A percentile compares a stretch with the other conserved stretches of the same genome.
Conservation (phyloP, 2,329 filamentous ascomycete genomes). For the Microsporum canis region DNA sequence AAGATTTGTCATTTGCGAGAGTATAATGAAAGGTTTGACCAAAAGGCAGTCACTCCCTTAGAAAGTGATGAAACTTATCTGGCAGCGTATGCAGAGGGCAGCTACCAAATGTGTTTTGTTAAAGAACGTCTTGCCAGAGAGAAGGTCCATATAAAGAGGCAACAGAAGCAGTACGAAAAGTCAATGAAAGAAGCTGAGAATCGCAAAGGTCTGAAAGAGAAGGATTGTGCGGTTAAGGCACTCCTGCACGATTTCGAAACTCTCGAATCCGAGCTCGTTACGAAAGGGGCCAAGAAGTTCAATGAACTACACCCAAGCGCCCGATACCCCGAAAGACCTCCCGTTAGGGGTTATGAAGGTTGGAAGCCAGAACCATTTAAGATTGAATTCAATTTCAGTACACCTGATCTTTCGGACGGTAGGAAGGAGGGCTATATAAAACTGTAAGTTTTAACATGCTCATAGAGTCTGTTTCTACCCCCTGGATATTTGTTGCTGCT, state of each 20-base stretch:
- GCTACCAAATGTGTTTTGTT: neutral
- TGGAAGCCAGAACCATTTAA: neutral
- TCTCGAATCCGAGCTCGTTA: conserved; percentile 43
- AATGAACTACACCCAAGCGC: conserved; percentile 42
- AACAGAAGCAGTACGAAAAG: neutral
- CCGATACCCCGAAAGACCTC: neutral
- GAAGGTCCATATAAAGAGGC: neutral
- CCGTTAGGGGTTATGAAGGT: too few species aligned
- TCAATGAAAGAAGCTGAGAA: neutral
- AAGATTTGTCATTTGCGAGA: neutral
- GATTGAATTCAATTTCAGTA: conserved; percentile 1
- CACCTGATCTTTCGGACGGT: neutral
- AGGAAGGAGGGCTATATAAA: conserved; percentile 2
- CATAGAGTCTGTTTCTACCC: neutral
- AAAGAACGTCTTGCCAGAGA: neutral
- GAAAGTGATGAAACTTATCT: conserved; percentile 8
- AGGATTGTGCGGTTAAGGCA: neutral
- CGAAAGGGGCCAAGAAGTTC: conserved; percentile 56
- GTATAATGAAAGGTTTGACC: neutral
- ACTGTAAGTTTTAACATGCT: neutral
- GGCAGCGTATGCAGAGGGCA: neutral
- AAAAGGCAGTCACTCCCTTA: neutral
- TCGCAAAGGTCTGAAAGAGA: neutral
- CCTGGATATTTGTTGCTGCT: neutral
- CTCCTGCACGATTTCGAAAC: conserved; percentile 20